Evolutionary conservation across 768 basidiomycete genomes (phyloP).

Genomic region (Rhizopogon vesiculosus): DNA sequence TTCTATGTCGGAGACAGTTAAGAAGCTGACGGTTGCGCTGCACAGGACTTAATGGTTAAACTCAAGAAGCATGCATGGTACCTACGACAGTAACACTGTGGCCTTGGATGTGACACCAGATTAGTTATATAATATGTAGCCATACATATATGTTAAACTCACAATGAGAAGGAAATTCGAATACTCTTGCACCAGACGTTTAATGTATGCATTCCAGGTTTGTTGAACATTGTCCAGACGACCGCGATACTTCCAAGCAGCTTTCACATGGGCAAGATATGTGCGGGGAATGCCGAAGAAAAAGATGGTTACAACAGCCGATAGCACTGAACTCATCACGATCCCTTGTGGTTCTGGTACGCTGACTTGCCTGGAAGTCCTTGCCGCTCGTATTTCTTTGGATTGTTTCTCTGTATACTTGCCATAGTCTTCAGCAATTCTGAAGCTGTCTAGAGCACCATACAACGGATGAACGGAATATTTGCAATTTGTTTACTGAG

Average conservation of each 20-base stretch:
- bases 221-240: slow-evolving; percentile 42
- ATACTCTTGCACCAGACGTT: slow-evolving; percentile 49
- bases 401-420: slow-evolving; percentile 32
- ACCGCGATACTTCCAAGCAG: slow-evolving; percentile 44
- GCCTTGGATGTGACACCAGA: slow-evolving; percentile 27
- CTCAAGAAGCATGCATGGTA: neutral
- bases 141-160: slow-evolving; percentile 14
- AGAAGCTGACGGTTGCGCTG: slow-evolving; percentile 47
- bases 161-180: slow-evolving; percentile 54
- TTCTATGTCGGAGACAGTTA: slow-evolving; percentile 39
- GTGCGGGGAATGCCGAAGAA: slow-evolving; percentile 52
- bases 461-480: neutral
- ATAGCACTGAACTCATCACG: slow-evolving; percentile 4
- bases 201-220: slow-evolving; percentile 46
- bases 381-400: slow-evolving; percentile 8
- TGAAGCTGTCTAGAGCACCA: slow-evolving; percentile 31
- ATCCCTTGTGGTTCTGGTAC: slow-evolving; percentile 10
- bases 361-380: neutral
- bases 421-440: slow-evolving; percentile 42
- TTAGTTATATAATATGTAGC: neutral
- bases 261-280: slow-evolving; percentile 45
- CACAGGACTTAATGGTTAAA: neutral
- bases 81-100: slow-evolving; percentile 50
- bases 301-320: slow-evolving; percentile 31
- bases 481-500: neutral